These are phyloP conservation scores for Fonsecaea multimorphosa DNA, from an alignment of 2,329 filamentous ascomycete genomes.

Conservation along the genomic window DNA sequence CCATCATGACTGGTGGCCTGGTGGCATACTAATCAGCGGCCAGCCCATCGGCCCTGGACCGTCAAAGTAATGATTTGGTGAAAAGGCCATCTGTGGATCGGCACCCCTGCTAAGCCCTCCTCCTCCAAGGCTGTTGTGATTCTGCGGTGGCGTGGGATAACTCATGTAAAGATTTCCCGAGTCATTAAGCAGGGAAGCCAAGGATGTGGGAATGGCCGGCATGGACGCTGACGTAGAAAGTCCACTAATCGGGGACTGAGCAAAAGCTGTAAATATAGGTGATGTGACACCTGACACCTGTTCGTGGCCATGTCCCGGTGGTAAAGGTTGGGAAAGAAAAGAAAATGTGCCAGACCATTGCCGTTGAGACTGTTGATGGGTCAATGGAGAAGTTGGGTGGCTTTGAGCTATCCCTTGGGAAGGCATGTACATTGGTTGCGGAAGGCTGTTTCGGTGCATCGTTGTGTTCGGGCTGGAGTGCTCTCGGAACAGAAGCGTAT, in stretches of 20 bases:
- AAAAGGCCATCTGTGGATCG: constrained; percentile 31
- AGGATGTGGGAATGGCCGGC: constrained; percentile 31
- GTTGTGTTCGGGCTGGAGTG: constrained; percentile 4
- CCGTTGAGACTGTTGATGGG: constrained; percentile 18
- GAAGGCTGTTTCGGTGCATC: constrained; percentile 22
- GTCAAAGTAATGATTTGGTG: constrained; percentile 31
- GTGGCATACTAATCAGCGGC: constrained; percentile 33
- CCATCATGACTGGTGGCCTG: constrained; percentile 19
- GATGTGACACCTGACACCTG: constrained; percentile 25
- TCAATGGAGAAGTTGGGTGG: constrained; percentile 24
- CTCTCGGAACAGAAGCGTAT: constrained; percentile 12
- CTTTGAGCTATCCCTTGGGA: constrained; percentile 17
- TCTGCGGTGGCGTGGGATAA: constrained; percentile 30
- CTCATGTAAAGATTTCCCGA: constrained; percentile 26
- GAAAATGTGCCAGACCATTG: constrained; percentile 25
- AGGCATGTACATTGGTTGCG: constrained; percentile 26
- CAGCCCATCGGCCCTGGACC: constrained; percentile 27
- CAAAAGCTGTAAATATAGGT: constrained; percentile 21
- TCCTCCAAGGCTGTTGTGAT: constrained; percentile 16
- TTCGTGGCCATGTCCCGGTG: constrained; percentile 5
- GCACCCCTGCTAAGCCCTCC: constrained; percentile 5
- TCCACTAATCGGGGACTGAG: constrained; percentile 14
- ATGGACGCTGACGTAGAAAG: constrained; percentile 19
- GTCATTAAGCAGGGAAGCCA: constrained; percentile 36
- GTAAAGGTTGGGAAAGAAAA: constrained; percentile 22